A percentile compares a stretch with the other conserved stretches of the same genome.
Conservation (phyloP, 2,329 filamentous ascomycete genomes). For the Septoria linicola region DNA sequence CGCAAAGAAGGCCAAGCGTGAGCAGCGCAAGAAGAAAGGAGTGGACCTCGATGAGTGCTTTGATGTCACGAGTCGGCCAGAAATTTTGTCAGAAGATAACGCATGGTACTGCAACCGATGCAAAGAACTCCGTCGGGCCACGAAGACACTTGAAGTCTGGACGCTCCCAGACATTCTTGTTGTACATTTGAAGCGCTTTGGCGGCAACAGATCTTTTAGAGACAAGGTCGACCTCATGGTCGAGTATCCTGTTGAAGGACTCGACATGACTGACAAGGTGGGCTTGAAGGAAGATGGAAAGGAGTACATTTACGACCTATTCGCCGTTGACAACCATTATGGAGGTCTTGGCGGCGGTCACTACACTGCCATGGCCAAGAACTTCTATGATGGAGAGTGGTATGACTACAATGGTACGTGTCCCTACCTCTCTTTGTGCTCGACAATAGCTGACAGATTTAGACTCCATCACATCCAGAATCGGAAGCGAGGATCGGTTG, state of each 20-base stretch:
- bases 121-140: constrained; percentile 87
- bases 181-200: constrained; percentile 94
- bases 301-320: constrained; percentile 83
- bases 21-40: constrained; percentile 67
- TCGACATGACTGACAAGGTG: constrained; percentile 79
- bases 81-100: constrained; percentile 90
- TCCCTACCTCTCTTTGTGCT: not conserved
- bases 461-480: constrained; percentile 60
- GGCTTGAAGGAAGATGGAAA: constrained; percentile 78
- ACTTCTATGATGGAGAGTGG: constrained; percentile 86
- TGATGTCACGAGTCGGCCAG: constrained; percentile 89
- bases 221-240: constrained; percentile 91
- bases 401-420: constrained; percentile 91
- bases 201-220: constrained; percentile 73
- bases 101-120: constrained; percentile 97
- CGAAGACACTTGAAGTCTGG: constrained; percentile 97
- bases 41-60: constrained; percentile 87
- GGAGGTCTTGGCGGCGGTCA: constrained; percentile 91
- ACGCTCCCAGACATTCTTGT: constrained; percentile 93
- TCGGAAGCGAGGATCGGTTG: constrained; percentile 22
- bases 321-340: constrained; percentile 94
- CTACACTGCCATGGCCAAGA: constrained; percentile 92
- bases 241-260: constrained; percentile 83
- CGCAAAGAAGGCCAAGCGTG: constrained; percentile 62
- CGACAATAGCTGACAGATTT: no score